Evolutionary conservation across 2,329 filamentous ascomycete genomes (phyloP).

Genomic region (Cladophialophora chaetospira): DNA sequence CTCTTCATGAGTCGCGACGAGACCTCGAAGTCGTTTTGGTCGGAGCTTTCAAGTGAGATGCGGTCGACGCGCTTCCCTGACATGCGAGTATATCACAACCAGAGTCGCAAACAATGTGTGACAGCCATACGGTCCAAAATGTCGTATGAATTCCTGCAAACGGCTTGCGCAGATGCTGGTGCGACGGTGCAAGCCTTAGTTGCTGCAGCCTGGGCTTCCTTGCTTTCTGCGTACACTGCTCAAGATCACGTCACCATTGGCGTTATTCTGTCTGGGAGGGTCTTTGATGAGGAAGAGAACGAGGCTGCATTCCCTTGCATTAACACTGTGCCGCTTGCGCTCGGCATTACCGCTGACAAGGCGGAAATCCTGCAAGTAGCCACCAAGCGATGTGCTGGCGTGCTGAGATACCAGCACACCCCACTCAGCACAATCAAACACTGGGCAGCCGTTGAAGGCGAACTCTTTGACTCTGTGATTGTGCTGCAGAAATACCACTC

Average conservation of each 20-base stretch:
- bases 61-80: constrained; percentile 73
- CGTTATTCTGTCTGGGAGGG: constrained; percentile 75
- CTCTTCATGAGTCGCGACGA: constrained; percentile 36
- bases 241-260: constrained; percentile 76
- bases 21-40: constrained; percentile 63
- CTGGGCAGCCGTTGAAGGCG: constrained; percentile 64
- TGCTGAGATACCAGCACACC: constrained; percentile 71
- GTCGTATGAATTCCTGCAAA: constrained; percentile 53
- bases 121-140: constrained; percentile 42
- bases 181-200: constrained; percentile 75
- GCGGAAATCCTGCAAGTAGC: constrained; percentile 61
- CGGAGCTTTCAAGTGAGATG: constrained; percentile 52
- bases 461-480: constrained; percentile 81
- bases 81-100: constrained; percentile 63
- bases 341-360: constrained; percentile 58
- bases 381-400: constrained; percentile 64
- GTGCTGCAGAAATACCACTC: constrained; percentile 69
- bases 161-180: constrained; percentile 58
- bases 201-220: constrained; percentile 74
- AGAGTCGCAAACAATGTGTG: constrained; percentile 39
- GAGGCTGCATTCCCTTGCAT: constrained; percentile 73
- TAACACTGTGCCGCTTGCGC: constrained; percentile 73
- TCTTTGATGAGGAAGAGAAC: constrained; percentile 56
- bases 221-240: constrained; percentile 76
- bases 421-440: constrained; percentile 72